A percentile compares a stretch with the other conserved stretches of the same genome.
Evolutionary conservation across 2,329 filamentous ascomycete species (phyloP).

Genomic region (Parascedosporium putredinis): DNA sequence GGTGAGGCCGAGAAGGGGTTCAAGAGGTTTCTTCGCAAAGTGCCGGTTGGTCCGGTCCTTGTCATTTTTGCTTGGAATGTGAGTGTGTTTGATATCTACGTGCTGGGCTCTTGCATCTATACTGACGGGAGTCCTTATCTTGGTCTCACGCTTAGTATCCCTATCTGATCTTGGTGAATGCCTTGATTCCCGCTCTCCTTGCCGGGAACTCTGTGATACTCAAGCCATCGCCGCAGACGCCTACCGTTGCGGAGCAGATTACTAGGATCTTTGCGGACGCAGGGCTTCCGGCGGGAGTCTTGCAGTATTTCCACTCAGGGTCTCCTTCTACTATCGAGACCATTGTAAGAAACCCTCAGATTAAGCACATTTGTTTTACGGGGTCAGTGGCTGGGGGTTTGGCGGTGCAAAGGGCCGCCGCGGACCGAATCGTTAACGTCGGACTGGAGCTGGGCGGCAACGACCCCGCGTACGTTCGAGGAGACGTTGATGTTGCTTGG

Average conservation of each 20-base stretch:
- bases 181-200: constrained; percentile 80
- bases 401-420: constrained; percentile 73
- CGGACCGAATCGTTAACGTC: constrained; percentile 74
- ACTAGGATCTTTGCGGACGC: constrained; percentile 66
- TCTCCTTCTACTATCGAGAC: constrained; percentile 66
- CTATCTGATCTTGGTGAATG: constrained; percentile 88
- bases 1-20: constrained; percentile 82
- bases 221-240: constrained; percentile 91
- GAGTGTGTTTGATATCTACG: constrained; percentile 24
- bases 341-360: constrained; percentile 64
- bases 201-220: constrained; percentile 85
- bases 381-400: constrained; percentile 83
- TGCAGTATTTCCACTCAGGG: constrained; percentile 89
- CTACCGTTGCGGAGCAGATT: constrained; percentile 80
- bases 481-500: constrained; percentile 82
- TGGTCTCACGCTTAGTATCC: constrained; percentile 56
- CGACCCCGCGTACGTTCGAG: constrained; percentile 81
- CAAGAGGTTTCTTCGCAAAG: constrained; percentile 80
- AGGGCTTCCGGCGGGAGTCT: constrained; percentile 70
- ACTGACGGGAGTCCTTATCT: neutral
- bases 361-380: constrained; percentile 83
- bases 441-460: constrained; percentile 91
- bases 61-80: constrained; percentile 96
- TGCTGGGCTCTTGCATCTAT: neutral
- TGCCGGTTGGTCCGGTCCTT: constrained; percentile 77